Conservation (phyloP, 306 rosid genomes). For the Morella rubra region DNA sequence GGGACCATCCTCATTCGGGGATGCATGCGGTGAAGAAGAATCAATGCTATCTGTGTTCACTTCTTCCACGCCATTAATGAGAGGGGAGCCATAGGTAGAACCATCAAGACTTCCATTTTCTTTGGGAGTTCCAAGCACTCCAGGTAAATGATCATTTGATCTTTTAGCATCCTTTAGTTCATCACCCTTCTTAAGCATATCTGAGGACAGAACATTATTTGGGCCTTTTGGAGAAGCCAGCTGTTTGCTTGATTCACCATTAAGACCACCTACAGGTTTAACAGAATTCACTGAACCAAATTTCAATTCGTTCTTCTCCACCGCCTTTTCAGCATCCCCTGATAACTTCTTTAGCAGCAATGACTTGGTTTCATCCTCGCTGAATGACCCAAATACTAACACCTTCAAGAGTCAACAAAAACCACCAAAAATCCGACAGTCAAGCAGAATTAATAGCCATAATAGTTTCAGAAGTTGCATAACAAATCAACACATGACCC, state of each 20-base stretch:
- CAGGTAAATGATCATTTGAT: conserved; percentile 26
- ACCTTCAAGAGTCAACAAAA: conserved; percentile 37
- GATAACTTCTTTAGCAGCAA: conserved; percentile 47
- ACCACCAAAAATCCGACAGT: conserved; percentile 5
- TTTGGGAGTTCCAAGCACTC: conserved; percentile 29
- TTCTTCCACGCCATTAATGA: conserved; percentile 35
- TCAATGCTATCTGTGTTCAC: conserved; percentile 8
- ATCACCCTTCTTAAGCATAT: conserved; percentile 34
- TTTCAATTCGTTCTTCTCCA: conserved; percentile 53
- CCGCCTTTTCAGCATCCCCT: conserved; percentile 41
- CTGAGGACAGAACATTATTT: conserved; percentile 22
- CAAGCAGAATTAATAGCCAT: neutral
- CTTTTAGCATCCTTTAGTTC: conserved; percentile 34
- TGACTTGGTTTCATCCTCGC: conserved; percentile 83
- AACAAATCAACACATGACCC: conserved; percentile 10
- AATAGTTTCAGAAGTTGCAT: neutral
- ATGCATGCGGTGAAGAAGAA: conserved; percentile 21
- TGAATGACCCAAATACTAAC: conserved; percentile 81
- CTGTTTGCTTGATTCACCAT: conserved; percentile 34
- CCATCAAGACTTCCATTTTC: conserved; percentile 50
- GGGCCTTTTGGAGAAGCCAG: conserved; percentile 33
- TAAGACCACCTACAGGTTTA: conserved; percentile 16
- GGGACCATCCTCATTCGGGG: conserved; percentile 34
- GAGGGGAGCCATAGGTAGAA: conserved; percentile 14
- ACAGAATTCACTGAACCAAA: conserved; percentile 65